These are phyloP conservation scores for Ganoderma meredithae DNA, from an alignment of 1,284 basidiomycete genomes.

Conservation along the genomic window DNA sequence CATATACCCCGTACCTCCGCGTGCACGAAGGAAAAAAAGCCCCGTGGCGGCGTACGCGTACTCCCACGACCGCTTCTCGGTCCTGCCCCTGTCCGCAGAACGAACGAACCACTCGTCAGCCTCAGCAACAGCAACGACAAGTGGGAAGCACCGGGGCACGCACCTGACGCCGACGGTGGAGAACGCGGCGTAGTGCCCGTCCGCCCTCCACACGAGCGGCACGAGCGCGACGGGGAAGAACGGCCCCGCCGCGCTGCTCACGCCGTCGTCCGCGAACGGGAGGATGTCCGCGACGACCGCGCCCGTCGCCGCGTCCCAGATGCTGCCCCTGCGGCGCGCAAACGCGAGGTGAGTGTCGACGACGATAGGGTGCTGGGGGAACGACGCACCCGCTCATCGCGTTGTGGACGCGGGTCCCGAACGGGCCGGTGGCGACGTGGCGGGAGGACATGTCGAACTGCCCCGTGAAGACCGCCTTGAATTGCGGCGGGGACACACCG, in stretches of 20 bases:
- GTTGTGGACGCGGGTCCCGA: slow-evolving; percentile 10
- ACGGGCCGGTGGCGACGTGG: slow-evolving; percentile 1
- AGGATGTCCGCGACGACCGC: slow-evolving; percentile 7
- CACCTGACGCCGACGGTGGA: slow-evolving; percentile 8
- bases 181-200: slow-evolving; percentile 6
- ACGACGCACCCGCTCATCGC: slow-evolving; percentile 8
- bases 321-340: slow-evolving; percentile 6
- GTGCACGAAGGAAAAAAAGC: no score
- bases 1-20: no score
- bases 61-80: no score
- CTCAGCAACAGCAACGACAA: no score
- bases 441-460: background rate
- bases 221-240: slow-evolving; percentile 9
- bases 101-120: no score
- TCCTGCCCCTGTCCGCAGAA: no score
- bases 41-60: no score
- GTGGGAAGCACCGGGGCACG: background rate
- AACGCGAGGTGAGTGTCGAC: no score
- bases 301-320: slow-evolving; percentile 5
- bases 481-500: background rate
- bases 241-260: background rate
- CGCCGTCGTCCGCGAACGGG: slow-evolving; percentile 1
- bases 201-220: slow-evolving; percentile 10
- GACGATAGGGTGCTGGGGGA: no score
- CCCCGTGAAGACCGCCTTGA: slow-evolving; percentile 8